These are phyloP conservation scores for Hyaloscypha variabilis DNA, from an alignment of 495 filamentous ascomycete genomes.

Conservation along the genomic window DNA sequence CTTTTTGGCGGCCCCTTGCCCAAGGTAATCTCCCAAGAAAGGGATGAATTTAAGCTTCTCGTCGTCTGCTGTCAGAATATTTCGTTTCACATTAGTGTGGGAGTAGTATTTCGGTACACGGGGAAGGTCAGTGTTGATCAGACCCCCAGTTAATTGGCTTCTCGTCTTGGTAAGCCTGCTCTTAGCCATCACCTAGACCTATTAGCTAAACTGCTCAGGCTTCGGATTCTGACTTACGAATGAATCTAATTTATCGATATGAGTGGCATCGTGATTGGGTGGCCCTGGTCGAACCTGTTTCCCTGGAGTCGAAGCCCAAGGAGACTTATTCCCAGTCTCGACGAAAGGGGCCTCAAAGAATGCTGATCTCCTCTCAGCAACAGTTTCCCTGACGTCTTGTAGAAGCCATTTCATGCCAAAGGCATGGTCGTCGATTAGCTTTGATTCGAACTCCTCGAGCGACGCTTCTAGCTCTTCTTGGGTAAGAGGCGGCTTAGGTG, in stretches of 20 bases:
- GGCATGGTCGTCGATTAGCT: background rate
- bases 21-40: constrained; percentile 19
- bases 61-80: constrained; percentile 29
- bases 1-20: constrained; percentile 1
- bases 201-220: background rate
- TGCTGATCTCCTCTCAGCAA: background rate
- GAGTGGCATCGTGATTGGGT: background rate
- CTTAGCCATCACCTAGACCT: background rate
- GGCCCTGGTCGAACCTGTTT: background rate
- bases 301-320: background rate
- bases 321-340: background rate
- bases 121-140: constrained; percentile 5
- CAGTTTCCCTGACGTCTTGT: background rate
- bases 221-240: background rate
- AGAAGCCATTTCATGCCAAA: constrained; percentile 5
- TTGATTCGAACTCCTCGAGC: background rate
- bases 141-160: constrained; percentile 6
- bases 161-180: background rate
- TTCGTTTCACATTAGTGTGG: constrained; percentile 28
- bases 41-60: constrained; percentile 29
- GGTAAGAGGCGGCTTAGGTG: background rate
- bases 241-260: background rate
- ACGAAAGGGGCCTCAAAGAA: background rate
- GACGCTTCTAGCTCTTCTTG: background rate
- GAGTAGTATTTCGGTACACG: constrained; percentile 27